Conservation (phyloP, 805 yeast genomes). For the Myxozyma melibiosi region DNA sequence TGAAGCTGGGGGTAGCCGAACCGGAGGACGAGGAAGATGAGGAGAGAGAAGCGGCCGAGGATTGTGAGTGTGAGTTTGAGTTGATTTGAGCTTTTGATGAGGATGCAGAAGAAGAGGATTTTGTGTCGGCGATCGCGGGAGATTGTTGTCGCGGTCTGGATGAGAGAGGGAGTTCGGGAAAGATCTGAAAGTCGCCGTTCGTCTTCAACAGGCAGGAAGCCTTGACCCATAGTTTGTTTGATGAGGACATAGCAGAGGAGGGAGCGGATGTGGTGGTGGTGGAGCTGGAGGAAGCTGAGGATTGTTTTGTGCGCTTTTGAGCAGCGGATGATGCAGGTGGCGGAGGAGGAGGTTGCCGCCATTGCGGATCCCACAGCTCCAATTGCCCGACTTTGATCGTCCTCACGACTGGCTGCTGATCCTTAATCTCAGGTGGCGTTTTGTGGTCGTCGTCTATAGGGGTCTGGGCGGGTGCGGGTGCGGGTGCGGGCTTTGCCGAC, state of each 20-base stretch:
- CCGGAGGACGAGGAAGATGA: background rate
- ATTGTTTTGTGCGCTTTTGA: constrained; percentile 2
- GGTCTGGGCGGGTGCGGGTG: background rate
- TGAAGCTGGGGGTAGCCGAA: too few species aligned
- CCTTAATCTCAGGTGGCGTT: background rate
- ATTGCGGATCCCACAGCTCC: constrained; percentile 28
- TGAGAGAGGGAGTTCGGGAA: constrained; percentile 17
- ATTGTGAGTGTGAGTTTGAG: background rate
- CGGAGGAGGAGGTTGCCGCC: background rate
- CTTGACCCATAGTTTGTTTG: constrained; percentile 11
- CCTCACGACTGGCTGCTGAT: constrained; percentile 5
- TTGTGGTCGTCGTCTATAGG: background rate
- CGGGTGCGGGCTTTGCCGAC: background rate
- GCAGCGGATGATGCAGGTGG: too few species aligned
- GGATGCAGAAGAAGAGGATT: constrained; percentile 1
- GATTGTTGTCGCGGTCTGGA: background rate
- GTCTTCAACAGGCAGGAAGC: constrained; percentile 29
- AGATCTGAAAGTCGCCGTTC: constrained; percentile 28
- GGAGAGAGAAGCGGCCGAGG: background rate
- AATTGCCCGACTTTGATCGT: constrained; percentile 30
- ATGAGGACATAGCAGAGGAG: background rate
- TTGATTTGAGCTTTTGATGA: background rate
- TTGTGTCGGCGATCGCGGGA: too few species aligned
- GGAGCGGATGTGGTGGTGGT: background rate
- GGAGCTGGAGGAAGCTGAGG: background rate